Evolutionary conservation across 257 asterid genomes (phyloP), one percentile per base, ranked within the genome.

Genomic region (Penstemon davidsonii): DNA sequence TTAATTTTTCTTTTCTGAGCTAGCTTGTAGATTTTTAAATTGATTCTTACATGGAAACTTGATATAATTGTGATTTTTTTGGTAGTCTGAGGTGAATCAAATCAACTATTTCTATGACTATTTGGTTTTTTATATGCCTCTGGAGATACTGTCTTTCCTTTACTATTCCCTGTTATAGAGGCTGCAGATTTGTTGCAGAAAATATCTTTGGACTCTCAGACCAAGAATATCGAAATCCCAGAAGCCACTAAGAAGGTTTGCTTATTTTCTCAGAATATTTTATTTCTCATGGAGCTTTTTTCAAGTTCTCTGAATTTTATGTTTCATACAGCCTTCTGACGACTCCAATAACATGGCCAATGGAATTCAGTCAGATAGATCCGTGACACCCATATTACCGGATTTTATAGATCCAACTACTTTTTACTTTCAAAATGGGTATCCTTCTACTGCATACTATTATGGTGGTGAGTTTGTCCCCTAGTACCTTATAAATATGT

Each of bases 151-250:
- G 77, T 37, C 33, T 5, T 75, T 85, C 89, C 84, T 85, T 83
- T 52, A 83, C 88, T 19, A 5, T 50, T 66, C 8, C 53, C 15
- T 74, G 54, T 55, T 43, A 51, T 50, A 88, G 96, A 88, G 62
- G 79, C 91, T 67, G 72, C 89, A 39, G 91, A 80, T 4, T 61
- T 88, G 69, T 59, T 88, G 86, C 93, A 88, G 76, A 86, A 83
- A 43, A 61, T 88, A 37, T 69, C 96, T 4, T 51, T 88, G 86
- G 91, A 86, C 9, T 62, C 92, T 2, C 82, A 84, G 70, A 50
- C 80, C 1, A 86, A 82, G 79, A 57, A 79, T 12, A 38, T 77
- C 52, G 90, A 84, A 56, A 54, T 78, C 12, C 73, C 76, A 1
- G 88, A 84, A n/a, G 79, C 85, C 6, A 62, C 82, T 37, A 83